Evolutionary conservation across 73 alveolate species (phyloP).

Genomic region (Paramecium sonneborni): DNA sequence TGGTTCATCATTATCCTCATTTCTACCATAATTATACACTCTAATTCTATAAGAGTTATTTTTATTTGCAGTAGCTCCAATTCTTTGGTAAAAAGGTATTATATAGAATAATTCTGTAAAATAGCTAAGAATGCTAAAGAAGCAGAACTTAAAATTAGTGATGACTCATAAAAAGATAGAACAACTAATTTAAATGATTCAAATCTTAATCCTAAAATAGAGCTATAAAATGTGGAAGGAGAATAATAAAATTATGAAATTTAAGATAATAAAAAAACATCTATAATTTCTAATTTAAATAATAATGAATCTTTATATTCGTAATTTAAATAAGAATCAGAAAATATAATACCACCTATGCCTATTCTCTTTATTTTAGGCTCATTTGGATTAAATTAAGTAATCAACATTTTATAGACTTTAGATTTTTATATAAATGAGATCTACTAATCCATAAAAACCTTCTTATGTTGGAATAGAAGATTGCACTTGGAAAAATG

Average conservation of each 20-base stretch:
- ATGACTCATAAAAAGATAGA: neutral
- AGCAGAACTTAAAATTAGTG: neutral
- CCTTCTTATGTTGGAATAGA: neutral
- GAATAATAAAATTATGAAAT: neutral
- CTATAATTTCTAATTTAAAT: neutral
- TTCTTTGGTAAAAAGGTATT: constrained; percentile 22
- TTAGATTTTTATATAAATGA: constrained; percentile 28
- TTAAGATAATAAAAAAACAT: neutral
- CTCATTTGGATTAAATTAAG: constrained; percentile 41
- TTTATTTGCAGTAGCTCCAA: constrained; percentile 17
- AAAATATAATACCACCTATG: neutral
- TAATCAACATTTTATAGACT: neutral
- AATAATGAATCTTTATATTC: neutral
- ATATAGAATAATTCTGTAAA: neutral
- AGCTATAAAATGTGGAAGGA: neutral
- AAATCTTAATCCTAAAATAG: neutral
- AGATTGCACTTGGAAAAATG: constrained; percentile 28
- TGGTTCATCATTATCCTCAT: neutral
- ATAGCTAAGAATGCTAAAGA: neutral
- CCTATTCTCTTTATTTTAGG: neutral
- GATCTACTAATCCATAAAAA: neutral
- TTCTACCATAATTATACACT: neutral
- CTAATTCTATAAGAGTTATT: neutral
- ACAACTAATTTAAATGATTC: neutral
- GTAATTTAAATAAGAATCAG: neutral